These are phyloP conservation scores for Aspergillus bridgeri DNA, from an alignment of 495 filamentous ascomycete species.

Conservation along the genomic window DNA sequence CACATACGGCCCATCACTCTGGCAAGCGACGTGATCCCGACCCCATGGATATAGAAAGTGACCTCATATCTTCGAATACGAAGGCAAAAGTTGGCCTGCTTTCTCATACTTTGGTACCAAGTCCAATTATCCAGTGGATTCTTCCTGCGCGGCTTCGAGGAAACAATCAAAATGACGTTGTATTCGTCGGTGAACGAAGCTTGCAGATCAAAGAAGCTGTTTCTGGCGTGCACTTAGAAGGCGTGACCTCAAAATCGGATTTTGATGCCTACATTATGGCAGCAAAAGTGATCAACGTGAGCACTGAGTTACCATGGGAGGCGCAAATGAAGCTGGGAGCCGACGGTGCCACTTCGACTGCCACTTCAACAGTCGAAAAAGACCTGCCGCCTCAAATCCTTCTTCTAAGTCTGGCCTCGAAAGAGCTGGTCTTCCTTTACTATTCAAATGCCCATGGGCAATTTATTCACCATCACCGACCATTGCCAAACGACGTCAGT, in stretches of 20 bases:
- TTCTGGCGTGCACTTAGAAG: slow-evolving; percentile 58
- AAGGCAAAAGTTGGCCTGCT: slow-evolving; percentile 55
- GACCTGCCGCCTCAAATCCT: slow-evolving; percentile 71
- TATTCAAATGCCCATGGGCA: slow-evolving; percentile 45
- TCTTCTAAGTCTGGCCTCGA: slow-evolving; percentile 64
- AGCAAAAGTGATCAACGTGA: slow-evolving; percentile 42
- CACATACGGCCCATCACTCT: not conserved
- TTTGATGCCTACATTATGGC: slow-evolving; percentile 60
- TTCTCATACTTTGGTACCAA: slow-evolving; percentile 71
- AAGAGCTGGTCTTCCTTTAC: slow-evolving; percentile 70
- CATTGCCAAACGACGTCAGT: slow-evolving; percentile 53
- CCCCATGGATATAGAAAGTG: slow-evolving; percentile 18
- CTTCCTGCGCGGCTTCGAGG: slow-evolving; percentile 74
- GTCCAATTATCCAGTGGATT: slow-evolving; percentile 72
- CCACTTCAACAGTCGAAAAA: slow-evolving; percentile 9
- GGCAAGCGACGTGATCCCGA: slow-evolving; percentile 4
- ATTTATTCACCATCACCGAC: slow-evolving; percentile 58
- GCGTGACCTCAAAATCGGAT: slow-evolving; percentile 68
- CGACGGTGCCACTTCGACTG: slow-evolving; percentile 6
- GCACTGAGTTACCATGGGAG: slow-evolving; percentile 32
- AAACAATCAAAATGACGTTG: slow-evolving; percentile 72
- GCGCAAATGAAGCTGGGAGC: slow-evolving; percentile 24
- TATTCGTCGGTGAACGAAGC: slow-evolving; percentile 74
- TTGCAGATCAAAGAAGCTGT: slow-evolving; percentile 63
- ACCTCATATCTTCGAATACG: not conserved